Evolutionary conservation across 768 basidiomycete genomes (phyloP), one percentile per base, ranked within the genome.

Genomic region (Coprinopsis cinerea): DNA sequence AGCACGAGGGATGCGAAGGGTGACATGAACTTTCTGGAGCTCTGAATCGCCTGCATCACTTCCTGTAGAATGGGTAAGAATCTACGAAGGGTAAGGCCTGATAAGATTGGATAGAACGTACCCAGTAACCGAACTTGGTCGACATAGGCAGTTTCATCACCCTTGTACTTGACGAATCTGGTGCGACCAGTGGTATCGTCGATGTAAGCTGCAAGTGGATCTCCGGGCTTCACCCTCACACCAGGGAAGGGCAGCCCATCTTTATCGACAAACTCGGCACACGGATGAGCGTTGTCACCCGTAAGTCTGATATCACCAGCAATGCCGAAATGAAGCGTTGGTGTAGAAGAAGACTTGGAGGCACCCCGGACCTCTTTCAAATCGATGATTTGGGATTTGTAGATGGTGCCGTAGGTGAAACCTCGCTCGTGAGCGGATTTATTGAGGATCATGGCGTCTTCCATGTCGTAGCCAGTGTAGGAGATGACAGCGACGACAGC

Each of bases 401-500:
- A 98, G 26, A 99, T 82, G 1, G 93, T 91, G 23, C 96, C 96
- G 62, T 98, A 95, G 1, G 78, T 93, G 63, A 99, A 99, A 0
- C 96, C 96, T 26, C 96, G 86, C 69, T 99, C 96, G 63, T 99
- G 93, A 2, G 92, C 87, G 1, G 94, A 98, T 69, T 99, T 99
- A 68, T 99, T 99, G 45, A 99, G 72, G 57, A 99, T 99, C 96
- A 99, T 99, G 57, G 96, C 96, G 59, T 99, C 96, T 70, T 99
- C 96, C 96, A 99, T 99, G 66, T 99, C 96, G 67, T 99, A 99
- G 2, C 96, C 96, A 2, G 96, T 99, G 64, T 99, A 99, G 0
- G 96, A 99, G 59, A 99, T 98, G 61, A 99, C 96, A n/a, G 96
- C 96, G 43, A 99, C 96, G 52, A 99, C 75, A 17, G 96, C 96